Evolutionary conservation across 768 basidiomycete genomes (phyloP).

Genomic region (Tylopilus sp.): DNA sequence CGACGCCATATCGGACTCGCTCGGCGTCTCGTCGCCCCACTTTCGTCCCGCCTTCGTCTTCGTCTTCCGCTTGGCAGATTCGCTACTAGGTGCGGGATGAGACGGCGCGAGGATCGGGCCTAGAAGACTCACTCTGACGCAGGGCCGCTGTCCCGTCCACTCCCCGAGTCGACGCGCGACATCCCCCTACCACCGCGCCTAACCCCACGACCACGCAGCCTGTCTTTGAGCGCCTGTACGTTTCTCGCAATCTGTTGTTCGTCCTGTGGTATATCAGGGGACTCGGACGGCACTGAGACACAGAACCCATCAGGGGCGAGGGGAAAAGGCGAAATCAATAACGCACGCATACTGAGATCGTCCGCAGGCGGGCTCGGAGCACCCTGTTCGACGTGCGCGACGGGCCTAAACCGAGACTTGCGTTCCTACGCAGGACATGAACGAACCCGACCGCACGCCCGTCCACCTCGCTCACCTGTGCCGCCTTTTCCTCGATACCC

Average conservation of each 20-base stretch:
- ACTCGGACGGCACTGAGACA: slow-evolving; percentile 43
- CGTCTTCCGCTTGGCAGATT: slow-evolving; percentile 55
- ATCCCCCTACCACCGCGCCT: slow-evolving; percentile 49
- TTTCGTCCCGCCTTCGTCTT: slow-evolving; percentile 79
- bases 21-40: slow-evolving; percentile 84
- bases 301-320: background rate
- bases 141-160: slow-evolving; percentile 58
- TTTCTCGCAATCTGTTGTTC: slow-evolving; percentile 92
- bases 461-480: slow-evolving; percentile 46
- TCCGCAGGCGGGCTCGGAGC: slow-evolving; percentile 49
- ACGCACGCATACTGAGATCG: slow-evolving; percentile 56
- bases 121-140: slow-evolving; percentile 63
- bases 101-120: background rate
- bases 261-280: slow-evolving; percentile 55
- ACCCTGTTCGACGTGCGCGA: slow-evolving; percentile 35
- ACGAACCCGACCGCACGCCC: background rate
- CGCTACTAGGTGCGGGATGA: slow-evolving; percentile 51
- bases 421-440: slow-evolving; percentile 52
- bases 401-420: slow-evolving; percentile 55
- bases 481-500: slow-evolving; percentile 71
- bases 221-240: slow-evolving; percentile 83
- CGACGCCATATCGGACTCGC: slow-evolving; percentile 87
- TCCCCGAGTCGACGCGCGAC: slow-evolving; percentile 48
- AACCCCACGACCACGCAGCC: slow-evolving; percentile 73
- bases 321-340: background rate